Percentiles rank a stretch among this genome's conserved stretches.
phyloP scores from a whole-genome alignment of 345 rosid genomes.

The Cochlearia excelsa region DNA sequence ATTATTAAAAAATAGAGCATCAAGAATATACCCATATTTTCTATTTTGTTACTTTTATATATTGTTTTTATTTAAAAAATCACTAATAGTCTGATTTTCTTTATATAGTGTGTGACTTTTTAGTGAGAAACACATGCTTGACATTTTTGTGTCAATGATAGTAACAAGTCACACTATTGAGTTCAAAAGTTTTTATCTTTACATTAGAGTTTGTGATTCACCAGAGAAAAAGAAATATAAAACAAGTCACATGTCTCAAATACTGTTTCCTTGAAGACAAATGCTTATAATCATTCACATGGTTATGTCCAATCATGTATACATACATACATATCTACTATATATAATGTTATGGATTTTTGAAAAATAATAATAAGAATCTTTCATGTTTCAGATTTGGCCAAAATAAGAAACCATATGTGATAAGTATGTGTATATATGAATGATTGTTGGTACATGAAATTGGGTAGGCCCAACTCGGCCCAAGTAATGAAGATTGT shows the following conservation, averaged over 20 bases:
- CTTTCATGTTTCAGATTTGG: too few species aligned
- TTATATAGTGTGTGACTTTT: conserved; percentile 8
- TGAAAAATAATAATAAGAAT: too few species aligned
- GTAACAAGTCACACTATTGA: conserved; percentile 22
- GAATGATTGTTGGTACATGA: too few species aligned
- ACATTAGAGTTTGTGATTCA: conserved; percentile 30
- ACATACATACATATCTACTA: conserved; percentile 16
- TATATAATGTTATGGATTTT: background rate
- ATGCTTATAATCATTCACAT: conserved; percentile 31
- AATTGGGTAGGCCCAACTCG: too few species aligned
- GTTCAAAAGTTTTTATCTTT: conserved; percentile 17
- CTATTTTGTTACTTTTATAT: too few species aligned
- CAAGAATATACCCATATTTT: too few species aligned
- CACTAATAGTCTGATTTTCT: too few species aligned
- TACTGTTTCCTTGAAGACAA: conserved; percentile 27
- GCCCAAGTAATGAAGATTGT: too few species aligned
- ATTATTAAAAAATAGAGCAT: too few species aligned
- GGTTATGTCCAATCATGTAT: conserved; percentile 34
- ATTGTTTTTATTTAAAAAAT: too few species aligned
- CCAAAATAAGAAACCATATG: too few species aligned
- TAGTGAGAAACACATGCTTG: conserved; percentile 28
- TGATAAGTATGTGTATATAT: too few species aligned
- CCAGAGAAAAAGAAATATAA: conserved; percentile 16
- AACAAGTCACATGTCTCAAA: conserved; percentile 32
- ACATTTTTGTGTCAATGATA: conserved; percentile 31